Base-by-base conservation (phyloP, 2,329 filamentous ascomycete genomes). In the Teratosphaeria viscida region DNA sequence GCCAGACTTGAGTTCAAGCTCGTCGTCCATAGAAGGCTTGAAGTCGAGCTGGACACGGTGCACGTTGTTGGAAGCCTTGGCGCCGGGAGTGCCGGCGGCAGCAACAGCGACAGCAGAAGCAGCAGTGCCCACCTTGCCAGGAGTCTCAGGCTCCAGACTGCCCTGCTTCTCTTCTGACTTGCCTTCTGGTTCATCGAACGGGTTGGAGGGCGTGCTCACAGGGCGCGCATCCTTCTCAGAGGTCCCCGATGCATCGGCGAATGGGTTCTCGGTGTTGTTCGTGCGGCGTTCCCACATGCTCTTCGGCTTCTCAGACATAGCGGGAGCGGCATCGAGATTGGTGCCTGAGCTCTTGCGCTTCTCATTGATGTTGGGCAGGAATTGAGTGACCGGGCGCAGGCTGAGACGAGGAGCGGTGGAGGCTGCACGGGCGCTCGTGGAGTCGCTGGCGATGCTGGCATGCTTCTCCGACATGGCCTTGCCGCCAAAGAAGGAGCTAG, bases 41-140 rank as follows among this genome's bases (percentile, higher is more conserved):
- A 97, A 99, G 74, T 96, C 92, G 66, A 97, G 84, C 73, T 96
- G 90, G 37, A 97, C 90, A 63, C 94, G 90, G 74, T 97, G 88
- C 59, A 97, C 92, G 65, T 89, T 85, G 69, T 78, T 80, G 19
- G 74, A 69, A 54, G 63, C 72, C 63, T 79, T 76, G 43, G 77
- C 54, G 12, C 23, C 26, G 62, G 74, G 74, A 52, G 73, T 74
- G 58, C 71, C 74, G 56, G 73, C 75, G 49, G 73, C 72, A 58
- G 75, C 73, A 57, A 71, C 73, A 52, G 69, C 70, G 29, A 79
- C 75, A 32, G 76, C 67, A 56, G 66, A 63, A 52, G 70, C 69
- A 52, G 70, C 69, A 56, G 65, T 67, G 37, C 63, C 70, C 27
- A 68, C 60, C 35, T 69, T 64, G 56, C 65, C 66, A 52, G 71